Evolutionary conservation across 2,329 filamentous ascomycete genomes (phyloP), one percentile per base, ranked within the genome.

Genomic region (Fusarium multiceps): DNA sequence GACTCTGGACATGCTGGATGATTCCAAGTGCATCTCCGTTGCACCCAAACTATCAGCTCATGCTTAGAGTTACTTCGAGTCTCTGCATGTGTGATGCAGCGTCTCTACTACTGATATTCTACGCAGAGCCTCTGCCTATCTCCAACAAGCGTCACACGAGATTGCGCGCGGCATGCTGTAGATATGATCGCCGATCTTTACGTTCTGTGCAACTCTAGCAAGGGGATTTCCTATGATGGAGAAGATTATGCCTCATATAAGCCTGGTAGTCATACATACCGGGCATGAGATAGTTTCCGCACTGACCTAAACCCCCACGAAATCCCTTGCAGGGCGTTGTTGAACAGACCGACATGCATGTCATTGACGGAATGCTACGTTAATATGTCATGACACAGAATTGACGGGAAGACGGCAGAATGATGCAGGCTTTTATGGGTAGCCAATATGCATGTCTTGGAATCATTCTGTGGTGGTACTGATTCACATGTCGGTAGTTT

Each of bases 331-430:
- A 87, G 59, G 88, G 41, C 89, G 96, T n/a, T 28, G 84, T 95
- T 2, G 87, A 90, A 49, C 87, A 92, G 45, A 90, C 92, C 43
- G 90, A 91, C 62, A 86, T 96, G 23, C 90, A 94, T 74, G 91
- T 93, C 3, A 86, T 89, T 53, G 91, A 94, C 68, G 86, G 97
- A 50, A 66, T 89, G 89, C 78, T 97, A 95, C 75, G 90, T 97
- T 11, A 93, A 97, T 80, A 93, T 96, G 90, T 55, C 93, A 97
- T 78, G 93, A 92, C 16, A 97, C 93, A 4, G 32, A 97, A 93
- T 0, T 92, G 96, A 78, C 93, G 92, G 32, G 93, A 92, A 65
- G 93, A 97, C 75, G 90, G 89, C 10, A 91, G 6, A 93, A 97
- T 37, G 78, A 94, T 95, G 90, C 84, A 88, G 91, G 1, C 91